Evolutionary conservation across 2,329 filamentous ascomycete species (phyloP).

Genomic region (Cladophialophora psammophila): DNA sequence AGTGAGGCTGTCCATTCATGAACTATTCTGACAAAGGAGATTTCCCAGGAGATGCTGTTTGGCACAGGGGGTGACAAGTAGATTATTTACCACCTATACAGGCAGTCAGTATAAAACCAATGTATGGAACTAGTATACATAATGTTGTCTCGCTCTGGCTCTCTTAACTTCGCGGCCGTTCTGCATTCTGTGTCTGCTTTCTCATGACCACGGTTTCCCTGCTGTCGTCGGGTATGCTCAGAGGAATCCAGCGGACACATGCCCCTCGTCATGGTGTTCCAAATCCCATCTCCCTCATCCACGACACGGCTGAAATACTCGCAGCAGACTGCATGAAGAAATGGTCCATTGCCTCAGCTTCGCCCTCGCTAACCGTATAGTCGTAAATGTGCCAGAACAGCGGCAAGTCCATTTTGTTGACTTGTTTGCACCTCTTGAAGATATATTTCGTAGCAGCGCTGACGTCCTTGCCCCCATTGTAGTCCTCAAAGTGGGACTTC

Average conservation of each 20-base stretch:
- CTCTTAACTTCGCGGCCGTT: background rate
- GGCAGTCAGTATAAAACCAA: background rate
- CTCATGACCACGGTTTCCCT: background rate
- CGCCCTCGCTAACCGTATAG: slow-evolving; percentile 5
- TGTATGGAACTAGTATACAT: slow-evolving; percentile 6
- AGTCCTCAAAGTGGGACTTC: slow-evolving; percentile 29
- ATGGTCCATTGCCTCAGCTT: slow-evolving; percentile 21
- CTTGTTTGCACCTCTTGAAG: slow-evolving; percentile 25
- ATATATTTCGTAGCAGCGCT: slow-evolving; percentile 33
- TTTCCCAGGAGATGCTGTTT: background rate
- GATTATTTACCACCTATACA: background rate
- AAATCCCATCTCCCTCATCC: slow-evolving; percentile 27
- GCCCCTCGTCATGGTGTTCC: background rate
- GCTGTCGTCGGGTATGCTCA: background rate
- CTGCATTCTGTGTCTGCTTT: background rate
- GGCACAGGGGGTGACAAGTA: background rate
- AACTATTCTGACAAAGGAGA: background rate
- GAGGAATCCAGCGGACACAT: background rate
- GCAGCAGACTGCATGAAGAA: slow-evolving; percentile 31
- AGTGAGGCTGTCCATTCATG: background rate
- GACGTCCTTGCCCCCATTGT: slow-evolving; percentile 26
- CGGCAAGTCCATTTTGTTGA: slow-evolving; percentile 19
- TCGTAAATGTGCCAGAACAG: slow-evolving; percentile 32
- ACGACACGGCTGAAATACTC: slow-evolving; percentile 18
- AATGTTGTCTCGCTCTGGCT: slow-evolving; percentile 2